Evolutionary conservation across 257 asterid species (phyloP), one percentile per base, ranked within the genome.

Genomic region (Solanum verrucosum): DNA sequence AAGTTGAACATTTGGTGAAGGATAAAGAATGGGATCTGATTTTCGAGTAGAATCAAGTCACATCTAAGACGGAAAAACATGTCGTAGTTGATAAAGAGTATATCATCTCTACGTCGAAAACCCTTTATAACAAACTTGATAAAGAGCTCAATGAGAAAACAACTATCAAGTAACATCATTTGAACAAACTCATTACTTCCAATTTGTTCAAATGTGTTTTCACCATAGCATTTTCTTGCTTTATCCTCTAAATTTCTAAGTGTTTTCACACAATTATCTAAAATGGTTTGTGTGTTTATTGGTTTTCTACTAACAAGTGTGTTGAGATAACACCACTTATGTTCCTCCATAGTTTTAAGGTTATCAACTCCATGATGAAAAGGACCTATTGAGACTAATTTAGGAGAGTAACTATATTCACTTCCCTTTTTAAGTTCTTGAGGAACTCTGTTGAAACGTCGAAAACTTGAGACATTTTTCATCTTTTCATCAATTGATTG

Each of bases 141-240:
- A 78, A 94, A 89, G 23, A 94, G 90, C 89, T 94, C 95, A 89
- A 94, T 90, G 42, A 94, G 70, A 91, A 93, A 94, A 63, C 95
- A 89, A 7, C 92, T 92, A 49, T 94, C 96, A 23, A 93, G 82
- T 6, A 94, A 75, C 89, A 94, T 44, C 91, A 92, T 88, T 60
- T 92, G 91, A 2, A 94, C 87, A 18, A 94, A 90, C 59, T 84
- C 83, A 68, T 92, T 92, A 5, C 93, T 88, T 10, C 68, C 91
- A 87, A 91, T 88, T 16, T 81, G 85, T 1, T 49, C 85, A 42
- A 84, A 12, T 14, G 92, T 83, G 11, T 27, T n/a, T 27, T 90
- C 93, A 6, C 89, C 88, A 34, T 92, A 94, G 89, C 92, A 93
- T 33, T 89, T 90, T 56, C 94, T 86, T 2, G 93, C 93, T 87